phyloP scores from a whole-genome alignment of 768 basidiomycete genomes.

The Lentinus tigrinus region DNA sequence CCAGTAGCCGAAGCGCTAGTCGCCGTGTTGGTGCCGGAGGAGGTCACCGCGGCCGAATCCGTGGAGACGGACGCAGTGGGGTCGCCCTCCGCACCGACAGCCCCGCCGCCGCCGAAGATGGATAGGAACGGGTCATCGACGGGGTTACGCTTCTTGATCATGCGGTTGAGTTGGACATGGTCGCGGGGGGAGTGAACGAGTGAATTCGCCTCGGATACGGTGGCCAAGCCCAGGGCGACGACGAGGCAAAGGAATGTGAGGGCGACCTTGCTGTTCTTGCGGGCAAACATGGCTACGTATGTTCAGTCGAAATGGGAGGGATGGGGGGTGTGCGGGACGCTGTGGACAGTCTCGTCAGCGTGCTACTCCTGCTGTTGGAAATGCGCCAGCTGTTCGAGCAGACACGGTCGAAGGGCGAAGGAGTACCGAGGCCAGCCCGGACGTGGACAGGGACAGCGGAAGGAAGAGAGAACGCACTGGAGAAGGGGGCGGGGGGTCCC shows the following conservation, averaged over 20 bases:
- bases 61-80: constrained; percentile 22
- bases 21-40: neutral
- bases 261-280: constrained; percentile 43
- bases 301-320: constrained; percentile 21
- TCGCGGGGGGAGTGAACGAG: constrained; percentile 45
- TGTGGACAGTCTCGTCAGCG: constrained; percentile 7
- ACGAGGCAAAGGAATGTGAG: constrained; percentile 66
- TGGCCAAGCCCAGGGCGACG: constrained; percentile 47
- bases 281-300: constrained; percentile 44
- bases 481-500: constrained; percentile 9
- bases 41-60: constrained; percentile 9
- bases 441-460: neutral
- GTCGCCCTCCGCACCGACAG: constrained; percentile 33
- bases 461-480: constrained; percentile 17
- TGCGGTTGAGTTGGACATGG: constrained; percentile 58
- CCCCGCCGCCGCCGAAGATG: constrained; percentile 1
- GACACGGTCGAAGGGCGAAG: neutral
- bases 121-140: constrained; percentile 10
- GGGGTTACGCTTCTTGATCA: constrained; percentile 61
- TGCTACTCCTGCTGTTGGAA: neutral
- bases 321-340: constrained; percentile 5
- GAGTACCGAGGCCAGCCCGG: constrained; percentile 20
- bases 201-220: constrained; percentile 48
- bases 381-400: neutral
- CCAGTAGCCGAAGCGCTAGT: neutral